Conservation (phyloP, 2,329 filamentous ascomycete genomes). For the Monilinia polystroma region DNA sequence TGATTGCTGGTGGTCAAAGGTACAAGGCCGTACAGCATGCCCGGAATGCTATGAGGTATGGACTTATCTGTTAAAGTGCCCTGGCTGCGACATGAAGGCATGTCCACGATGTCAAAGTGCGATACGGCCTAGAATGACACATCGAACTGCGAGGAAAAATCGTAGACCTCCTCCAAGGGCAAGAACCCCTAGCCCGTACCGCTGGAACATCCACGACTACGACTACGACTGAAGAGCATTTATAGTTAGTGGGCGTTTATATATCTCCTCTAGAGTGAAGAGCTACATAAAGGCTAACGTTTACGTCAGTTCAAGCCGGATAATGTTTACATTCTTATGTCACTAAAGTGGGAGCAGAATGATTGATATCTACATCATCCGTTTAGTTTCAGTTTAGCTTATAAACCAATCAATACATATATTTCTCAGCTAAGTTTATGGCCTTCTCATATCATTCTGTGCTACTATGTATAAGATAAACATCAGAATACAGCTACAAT, state of each 20-base stretch:
- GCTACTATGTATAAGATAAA: background rate
- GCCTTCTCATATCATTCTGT: background rate
- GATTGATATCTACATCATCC: background rate
- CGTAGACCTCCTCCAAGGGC: background rate
- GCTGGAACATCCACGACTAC: background rate
- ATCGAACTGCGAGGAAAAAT: background rate
- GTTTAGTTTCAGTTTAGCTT: background rate
- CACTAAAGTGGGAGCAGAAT: background rate
- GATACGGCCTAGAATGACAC: background rate
- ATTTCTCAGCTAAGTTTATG: background rate
- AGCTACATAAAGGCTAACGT: background rate
- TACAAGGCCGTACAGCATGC: slow-evolving; percentile 29
- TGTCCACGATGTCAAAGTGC: slow-evolving; percentile 29
- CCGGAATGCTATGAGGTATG: slow-evolving; percentile 25
- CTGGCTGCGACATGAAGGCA: slow-evolving; percentile 29
- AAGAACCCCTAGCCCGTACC: background rate
- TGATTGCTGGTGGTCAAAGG: slow-evolving; percentile 31
- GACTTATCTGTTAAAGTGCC: slow-evolving; percentile 33
- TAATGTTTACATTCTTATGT: background rate
- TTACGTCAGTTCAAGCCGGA: background rate
- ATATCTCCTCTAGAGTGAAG: background rate
- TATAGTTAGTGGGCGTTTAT: background rate
- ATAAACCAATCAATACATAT: background rate
- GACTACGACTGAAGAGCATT: background rate
- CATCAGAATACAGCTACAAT: background rate